Base-by-base conservation (phyloP, 495 filamentous ascomycete genomes). In the Glonium stellatum region DNA sequence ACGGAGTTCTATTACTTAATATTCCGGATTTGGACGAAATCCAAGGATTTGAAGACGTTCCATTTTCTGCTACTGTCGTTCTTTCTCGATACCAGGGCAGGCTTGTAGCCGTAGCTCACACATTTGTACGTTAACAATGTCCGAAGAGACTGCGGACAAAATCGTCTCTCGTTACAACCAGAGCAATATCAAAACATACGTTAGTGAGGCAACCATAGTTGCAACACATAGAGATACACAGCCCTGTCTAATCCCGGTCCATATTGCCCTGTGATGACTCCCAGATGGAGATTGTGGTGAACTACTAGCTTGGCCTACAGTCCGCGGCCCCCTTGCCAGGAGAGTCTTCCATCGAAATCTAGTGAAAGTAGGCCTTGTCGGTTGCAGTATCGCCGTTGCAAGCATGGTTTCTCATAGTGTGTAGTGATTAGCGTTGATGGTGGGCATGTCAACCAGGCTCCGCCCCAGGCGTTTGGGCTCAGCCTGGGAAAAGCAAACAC, bases 1-100 rank as follows among this genome's bases (percentile, higher is more conserved):
- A 61, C 18, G 61, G 65, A 54, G 57, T 25, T 15, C 31, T 23
- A 15, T 31, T 51, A 51, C 48, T 51, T 51, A 51, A 51, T 51
- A 15, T 15, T 51, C 23, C 21, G 27, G 27, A 31, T 10, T 15
- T 31, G 21, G 25, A 51, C 48, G 48, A 31, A 9, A 31, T 23
- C 13, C 48, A 51, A 27, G 48, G 18, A 15, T 25, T n/a, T 15
- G 48, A 25, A 15, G 9, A 51, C 4, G 25, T 18, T 23, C 21
- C 21, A 51, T 21, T 23, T 51, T 8, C 25, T 22, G 18, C 31
- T 27, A 23, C 21, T 51, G 12, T 31, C 21, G 21, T 23, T 51
- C 23, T 23, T 27, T 50, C 47, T 60, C 54, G 65, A 67, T 67
- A 67, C 65, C 65, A 64, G 65, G 61, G 61, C 65, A 34, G 55